Evolutionary conservation across 2,329 filamentous ascomycete genomes (phyloP).

Genomic region (Periconia digitata): DNA sequence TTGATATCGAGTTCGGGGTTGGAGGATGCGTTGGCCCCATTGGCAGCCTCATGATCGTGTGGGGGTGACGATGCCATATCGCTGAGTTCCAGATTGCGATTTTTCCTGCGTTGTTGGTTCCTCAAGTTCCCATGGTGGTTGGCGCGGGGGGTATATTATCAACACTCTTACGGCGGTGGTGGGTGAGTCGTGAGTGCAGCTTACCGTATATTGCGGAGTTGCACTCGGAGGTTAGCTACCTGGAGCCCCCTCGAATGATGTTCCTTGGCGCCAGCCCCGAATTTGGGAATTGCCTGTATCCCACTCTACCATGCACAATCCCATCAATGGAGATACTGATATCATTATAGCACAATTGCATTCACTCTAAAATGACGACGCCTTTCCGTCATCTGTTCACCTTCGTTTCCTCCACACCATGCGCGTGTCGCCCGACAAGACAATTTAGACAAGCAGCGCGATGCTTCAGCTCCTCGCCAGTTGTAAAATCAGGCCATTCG

Average conservation of each 20-base stretch:
- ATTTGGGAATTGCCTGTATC: too few relatives aligned
- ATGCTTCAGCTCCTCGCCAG: conserved; percentile 30
- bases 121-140: conserved; percentile 25
- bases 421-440: conserved; percentile 19
- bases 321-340: too few relatives aligned
- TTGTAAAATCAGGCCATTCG: conserved; percentile 36
- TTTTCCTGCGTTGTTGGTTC: conserved; percentile 10
- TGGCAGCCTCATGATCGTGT: conserved; percentile 31
- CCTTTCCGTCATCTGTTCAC: conserved; percentile 22
- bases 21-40: conserved; percentile 30
- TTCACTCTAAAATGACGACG: conserved; percentile 29
- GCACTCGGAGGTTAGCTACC: too few relatives aligned
- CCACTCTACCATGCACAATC: too few relatives aligned
- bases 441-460: conserved; percentile 22
- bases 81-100: too few relatives aligned
- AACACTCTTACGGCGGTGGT: too few relatives aligned
- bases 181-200: too few relatives aligned
- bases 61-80: conserved; percentile 33
- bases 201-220: too few relatives aligned
- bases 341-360: too few relatives aligned
- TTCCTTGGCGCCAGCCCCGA: too few relatives aligned
- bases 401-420: conserved; percentile 13
- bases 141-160: too few relatives aligned
- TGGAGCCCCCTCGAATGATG: too few relatives aligned
- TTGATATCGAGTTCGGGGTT: conserved; percentile 83